Base-by-base conservation (phyloP, 2,329 filamentous ascomycete genomes). In the Hymenoscyphus infarciens region DNA sequence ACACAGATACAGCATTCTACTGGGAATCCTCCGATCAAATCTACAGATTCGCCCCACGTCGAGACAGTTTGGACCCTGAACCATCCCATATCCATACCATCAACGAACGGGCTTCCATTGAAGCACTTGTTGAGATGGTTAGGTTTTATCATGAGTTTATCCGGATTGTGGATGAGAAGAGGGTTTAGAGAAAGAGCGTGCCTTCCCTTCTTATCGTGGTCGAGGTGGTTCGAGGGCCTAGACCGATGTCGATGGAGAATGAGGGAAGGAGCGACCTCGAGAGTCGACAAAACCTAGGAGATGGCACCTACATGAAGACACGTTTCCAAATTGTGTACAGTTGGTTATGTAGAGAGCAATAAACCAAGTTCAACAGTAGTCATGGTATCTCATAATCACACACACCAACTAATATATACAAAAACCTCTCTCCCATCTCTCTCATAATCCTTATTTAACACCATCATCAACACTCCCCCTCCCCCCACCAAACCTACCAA, bases 401-500 rank as follows among this genome's bases (percentile, higher is more conserved):
- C 33, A 38, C 35, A 31, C 29, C 11, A 38, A 38, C 35, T 38
- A n/a, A 54, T 27, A 1, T 55, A 55, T 55, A 55, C 53, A 55
- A 55, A 16, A 55, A 55, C 6, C 5, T 15, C 15, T 27, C 53
- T 55, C n/a, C 13, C 13, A 5, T 19, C 27, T 55, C 29, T 16
- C 19, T 7, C 25, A 15, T 11, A 15, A 13, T 16, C 27, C 27
- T 29, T 13, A 71, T 61, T 66, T 67, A n/a, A 63, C 57, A 33
- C 60, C 64, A 60, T 69, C 66, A 63, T 69, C 71, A 10, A 64
- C 56, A 60, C 61, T 66, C 29, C 66, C 68, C 55, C 68, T 71
- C 53, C 60, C 68, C 5, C 65, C 67, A 3, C 71, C 72, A 67
- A 73, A 74, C 57, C 71, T 87, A 56, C 90, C 88, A 67, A 94